These are phyloP conservation scores for Medicago lupulina DNA, from an alignment of 306 rosid species.

Conservation along the genomic window DNA sequence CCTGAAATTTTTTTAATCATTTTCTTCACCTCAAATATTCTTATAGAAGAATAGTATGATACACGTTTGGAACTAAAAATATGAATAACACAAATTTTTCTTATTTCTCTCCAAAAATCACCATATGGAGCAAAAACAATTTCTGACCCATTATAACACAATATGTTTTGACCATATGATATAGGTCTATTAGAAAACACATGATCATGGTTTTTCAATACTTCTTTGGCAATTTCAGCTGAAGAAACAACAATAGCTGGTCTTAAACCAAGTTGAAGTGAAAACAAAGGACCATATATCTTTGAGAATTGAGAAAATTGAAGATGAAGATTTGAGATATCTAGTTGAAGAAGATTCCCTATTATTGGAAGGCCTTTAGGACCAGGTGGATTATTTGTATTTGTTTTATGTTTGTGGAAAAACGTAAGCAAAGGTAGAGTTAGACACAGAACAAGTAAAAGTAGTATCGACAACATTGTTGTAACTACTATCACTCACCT, in stretches of 20 bases:
- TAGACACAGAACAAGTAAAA: not conserved
- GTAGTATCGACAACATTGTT: slow-evolving; percentile 17
- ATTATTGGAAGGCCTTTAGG: slow-evolving; percentile 56
- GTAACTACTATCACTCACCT: not conserved
- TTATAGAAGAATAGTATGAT: slow-evolving; percentile 12
- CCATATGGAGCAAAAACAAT: not conserved
- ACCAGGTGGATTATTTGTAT: slow-evolving; percentile 35
- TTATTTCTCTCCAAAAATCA: not conserved
- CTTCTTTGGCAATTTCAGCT: slow-evolving; percentile 1
- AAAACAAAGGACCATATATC: slow-evolving; percentile 48
- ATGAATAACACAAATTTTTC: not conserved
- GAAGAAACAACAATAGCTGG: slow-evolving; percentile 24
- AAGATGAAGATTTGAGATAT: slow-evolving; percentile 8
- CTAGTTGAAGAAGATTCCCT: slow-evolving; percentile 53
- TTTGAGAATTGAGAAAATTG: slow-evolving; percentile 40
- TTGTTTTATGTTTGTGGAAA: not conserved
- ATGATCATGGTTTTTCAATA: slow-evolving; percentile 35
- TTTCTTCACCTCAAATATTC: slow-evolving; percentile 27
- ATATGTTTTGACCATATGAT: not conserved
- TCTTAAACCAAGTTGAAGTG: slow-evolving; percentile 44
- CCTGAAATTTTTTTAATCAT: slow-evolving; percentile 10
- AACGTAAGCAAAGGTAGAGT: not conserved
- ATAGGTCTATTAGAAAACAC: slow-evolving; percentile 38
- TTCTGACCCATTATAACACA: slow-evolving; percentile 41
- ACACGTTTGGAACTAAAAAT: slow-evolving; percentile 20